These are phyloP conservation scores for Cutaneotrichosporon mucoides DNA, from an alignment of 1,284 basidiomycete species.

Conservation along the genomic window DNA sequence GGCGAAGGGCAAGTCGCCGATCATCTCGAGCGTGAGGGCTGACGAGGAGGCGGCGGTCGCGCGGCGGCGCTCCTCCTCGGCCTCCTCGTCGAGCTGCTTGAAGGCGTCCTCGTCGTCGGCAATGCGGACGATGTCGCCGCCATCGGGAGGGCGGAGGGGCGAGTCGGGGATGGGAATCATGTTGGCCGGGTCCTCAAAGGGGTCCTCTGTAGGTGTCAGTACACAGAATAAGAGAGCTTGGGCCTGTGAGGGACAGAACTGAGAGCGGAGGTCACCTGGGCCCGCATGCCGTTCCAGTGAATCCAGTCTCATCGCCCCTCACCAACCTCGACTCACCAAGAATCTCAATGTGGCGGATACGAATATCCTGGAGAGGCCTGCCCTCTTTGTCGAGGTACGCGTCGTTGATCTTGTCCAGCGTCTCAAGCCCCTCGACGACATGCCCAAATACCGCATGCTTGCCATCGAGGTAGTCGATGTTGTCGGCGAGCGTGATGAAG, in stretches of 20 bases:
- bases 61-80: constrained; percentile 71
- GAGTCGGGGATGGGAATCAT: constrained; percentile 62
- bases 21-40: constrained; percentile 97
- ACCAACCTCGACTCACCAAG: constrained; percentile 60
- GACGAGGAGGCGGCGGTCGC: constrained; percentile 84
- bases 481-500: constrained; percentile 87
- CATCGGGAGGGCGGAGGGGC: constrained; percentile 75
- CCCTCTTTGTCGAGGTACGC: constrained; percentile 83
- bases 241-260: too few relatives aligned
- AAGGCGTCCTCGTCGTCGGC: constrained; percentile 85
- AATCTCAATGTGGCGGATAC: constrained; percentile 87
- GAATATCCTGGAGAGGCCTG: constrained; percentile 84
- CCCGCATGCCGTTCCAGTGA: too few relatives aligned
- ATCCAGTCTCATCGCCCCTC: background rate
- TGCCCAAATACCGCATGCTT: constrained; percentile 94
- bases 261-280: too few relatives aligned
- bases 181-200: constrained; percentile 79
- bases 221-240: too few relatives aligned
- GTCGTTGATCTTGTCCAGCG: constrained; percentile 88
- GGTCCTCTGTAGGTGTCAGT: constrained; percentile 65
- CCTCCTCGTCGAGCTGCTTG: constrained; percentile 60
- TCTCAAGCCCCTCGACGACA: constrained; percentile 90
- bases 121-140: constrained; percentile 62
- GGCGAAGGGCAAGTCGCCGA: constrained; percentile 96
- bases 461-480: constrained; percentile 90